Base-by-base conservation (phyloP, 352 stramenopile species). In the Globisporangium nunn region DNA sequence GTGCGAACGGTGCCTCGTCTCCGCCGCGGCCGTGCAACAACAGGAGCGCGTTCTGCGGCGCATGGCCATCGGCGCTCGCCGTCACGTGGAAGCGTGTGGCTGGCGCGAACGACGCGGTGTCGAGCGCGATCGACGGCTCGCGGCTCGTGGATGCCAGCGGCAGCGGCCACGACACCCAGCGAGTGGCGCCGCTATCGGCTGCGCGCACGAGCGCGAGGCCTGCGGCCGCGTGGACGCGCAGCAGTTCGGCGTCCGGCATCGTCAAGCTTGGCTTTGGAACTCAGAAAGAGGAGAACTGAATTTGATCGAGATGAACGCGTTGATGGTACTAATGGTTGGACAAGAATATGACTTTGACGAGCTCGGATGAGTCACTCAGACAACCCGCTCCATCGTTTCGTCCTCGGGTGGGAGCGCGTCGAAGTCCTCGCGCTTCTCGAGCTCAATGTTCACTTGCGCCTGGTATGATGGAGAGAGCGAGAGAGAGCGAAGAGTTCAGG, bases 391-490 rank as follows among this genome's bases (percentile, higher is more conserved):
- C 70, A 92, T 92, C 53, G 64, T 66, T 54, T 88, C 66, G 59
- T 90, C 65, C 23, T 57, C 56, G n/a, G 67, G 37, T 10, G 59
- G 49, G 14, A 68, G 58, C 47, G 64, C 70, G 46, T 29, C 49
- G 35, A 77, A 78, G 37, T 78, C 67, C 56, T 96, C 85, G 51
- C 88, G 86, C 54, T 85, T 72, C n/a, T 93, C 80, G 39, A 98
- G 85, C 75, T 98, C 93, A 49, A 94, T 70, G 55, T 97, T 92
- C 35, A 93, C 75, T 75, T 97, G 88, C 1, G 91, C 91, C 59
- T 85, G 54, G 50, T 29, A 7, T 29, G 33, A 37, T 12, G 7
- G 15, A 15, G 28, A 28, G 8, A 50, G 30, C 10, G 33, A 37
- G 17, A 4, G 15, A 15, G 28, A 28, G 8, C 39, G 30, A 53